phyloP scores from a whole-genome alignment of 768 basidiomycete genomes.

The Tricholoma matsutake region DNA sequence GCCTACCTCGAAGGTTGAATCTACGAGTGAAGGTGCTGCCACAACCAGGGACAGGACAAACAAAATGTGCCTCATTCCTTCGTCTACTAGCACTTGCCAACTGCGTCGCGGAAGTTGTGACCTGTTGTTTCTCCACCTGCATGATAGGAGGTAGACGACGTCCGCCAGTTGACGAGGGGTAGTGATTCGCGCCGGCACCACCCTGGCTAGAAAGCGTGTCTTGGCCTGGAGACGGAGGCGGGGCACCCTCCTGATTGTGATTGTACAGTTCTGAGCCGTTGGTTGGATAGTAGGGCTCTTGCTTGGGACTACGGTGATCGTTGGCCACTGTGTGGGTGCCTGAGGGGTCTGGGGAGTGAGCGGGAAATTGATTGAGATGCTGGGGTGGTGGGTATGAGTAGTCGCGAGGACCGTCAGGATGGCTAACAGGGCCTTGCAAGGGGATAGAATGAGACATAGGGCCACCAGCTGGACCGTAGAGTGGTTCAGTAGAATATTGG shows the following conservation, averaged over 20 bases:
- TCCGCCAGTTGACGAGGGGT: conserved; percentile 49
- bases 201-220: conserved; percentile 28
- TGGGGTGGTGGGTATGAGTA: conserved; percentile 40
- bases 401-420: conserved; percentile 41
- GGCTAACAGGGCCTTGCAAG: conserved; percentile 40
- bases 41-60: conserved; percentile 93
- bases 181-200: conserved; percentile 54
- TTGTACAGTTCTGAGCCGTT: conserved; percentile 51
- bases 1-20: conserved; percentile 79
- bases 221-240: conserved; percentile 31
- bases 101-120: conserved; percentile 92
- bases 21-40: conserved; percentile 96
- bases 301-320: conserved; percentile 33
- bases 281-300: conserved; percentile 46
- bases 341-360: conserved; percentile 28
- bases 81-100: conserved; percentile 86
- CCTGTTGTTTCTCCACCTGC: conserved; percentile 92
- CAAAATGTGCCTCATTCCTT: conserved; percentile 88
- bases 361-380: conserved; percentile 36
- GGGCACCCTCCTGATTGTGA: conserved; percentile 39
- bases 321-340: conserved; percentile 15
- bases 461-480: conserved; percentile 38
- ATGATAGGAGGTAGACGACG: conserved; percentile 75
- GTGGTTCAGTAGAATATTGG: conserved; percentile 28
- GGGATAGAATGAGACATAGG: conserved; percentile 43